Conservation (phyloP, 176 grass and related monocot genomes). For the Leersia perrieri region DNA sequence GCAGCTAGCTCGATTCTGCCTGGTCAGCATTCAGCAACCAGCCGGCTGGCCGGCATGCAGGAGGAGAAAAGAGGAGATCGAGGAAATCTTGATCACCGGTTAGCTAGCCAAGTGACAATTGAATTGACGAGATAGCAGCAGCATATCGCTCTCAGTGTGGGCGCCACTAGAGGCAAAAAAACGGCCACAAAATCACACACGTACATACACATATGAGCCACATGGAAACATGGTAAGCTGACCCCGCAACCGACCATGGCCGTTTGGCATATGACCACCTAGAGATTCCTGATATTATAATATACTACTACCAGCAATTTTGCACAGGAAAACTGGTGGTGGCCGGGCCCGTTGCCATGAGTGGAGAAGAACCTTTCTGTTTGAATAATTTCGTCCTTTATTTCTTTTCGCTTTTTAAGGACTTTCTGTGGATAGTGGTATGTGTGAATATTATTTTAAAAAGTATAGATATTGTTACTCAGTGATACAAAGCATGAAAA, state of each 20-base stretch:
- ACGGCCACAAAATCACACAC: neutral
- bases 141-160: too few species aligned
- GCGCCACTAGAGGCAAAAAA: neutral
- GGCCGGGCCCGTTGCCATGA: too few species aligned
- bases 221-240: slow-evolving; percentile 16
- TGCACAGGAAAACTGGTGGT: neutral
- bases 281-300: neutral
- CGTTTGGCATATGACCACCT: neutral
- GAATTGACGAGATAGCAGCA: too few species aligned
- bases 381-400: neutral
- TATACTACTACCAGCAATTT: neutral
- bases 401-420: neutral
- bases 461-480: neutral
- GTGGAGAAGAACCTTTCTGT: neutral
- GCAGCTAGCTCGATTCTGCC: neutral
- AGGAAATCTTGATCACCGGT: too few species aligned
- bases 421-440: neutral
- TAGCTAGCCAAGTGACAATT: neutral
- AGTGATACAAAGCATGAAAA: too few species aligned
- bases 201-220: slow-evolving; percentile 9
- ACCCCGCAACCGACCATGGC: slow-evolving; percentile 16
- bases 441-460: neutral
- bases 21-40: too few species aligned
- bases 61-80: neutral
- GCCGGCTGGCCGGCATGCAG: too few species aligned